These are phyloP conservation scores for Glycine latifolia DNA, from an alignment of 306 rosid genomes.

Conservation along the genomic window DNA sequence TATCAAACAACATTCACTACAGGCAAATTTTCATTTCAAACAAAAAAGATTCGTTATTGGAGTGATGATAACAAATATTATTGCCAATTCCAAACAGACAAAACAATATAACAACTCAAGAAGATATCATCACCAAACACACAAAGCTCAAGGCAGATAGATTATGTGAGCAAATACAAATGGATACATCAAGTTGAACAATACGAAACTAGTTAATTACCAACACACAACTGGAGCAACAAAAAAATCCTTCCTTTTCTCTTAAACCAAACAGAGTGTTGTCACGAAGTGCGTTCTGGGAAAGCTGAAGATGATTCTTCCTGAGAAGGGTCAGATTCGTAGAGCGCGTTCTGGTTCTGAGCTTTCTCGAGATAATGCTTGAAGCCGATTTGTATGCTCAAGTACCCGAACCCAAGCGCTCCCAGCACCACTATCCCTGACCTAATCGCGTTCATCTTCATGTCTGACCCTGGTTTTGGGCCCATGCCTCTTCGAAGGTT, in stretches of 20 bases:
- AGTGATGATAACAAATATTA: conserved; percentile 13
- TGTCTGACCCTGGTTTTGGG: conserved; percentile 46
- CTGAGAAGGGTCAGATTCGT: conserved; percentile 37
- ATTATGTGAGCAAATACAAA: neutral
- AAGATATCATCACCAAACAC: neutral
- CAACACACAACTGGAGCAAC: neutral
- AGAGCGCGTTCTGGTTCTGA: conserved; percentile 50
- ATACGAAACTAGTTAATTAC: neutral
- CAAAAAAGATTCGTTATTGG: neutral
- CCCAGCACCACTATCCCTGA: conserved; percentile 90
- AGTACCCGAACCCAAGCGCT: conserved; percentile 83
- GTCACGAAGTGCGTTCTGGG: neutral
- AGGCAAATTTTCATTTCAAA: neutral
- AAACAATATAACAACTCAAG: neutral
- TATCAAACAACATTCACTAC: neutral
- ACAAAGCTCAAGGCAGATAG: too few relatives aligned
- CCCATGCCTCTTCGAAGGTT: conserved; percentile 40
- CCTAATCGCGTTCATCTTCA: conserved; percentile 77
- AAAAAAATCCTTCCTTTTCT: too few relatives aligned
- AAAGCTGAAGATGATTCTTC: conserved; percentile 19
- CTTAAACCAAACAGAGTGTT: conserved; percentile 5
- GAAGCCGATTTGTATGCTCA: conserved; percentile 75
- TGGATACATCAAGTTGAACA: neutral
- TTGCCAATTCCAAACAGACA: conserved; percentile 4
- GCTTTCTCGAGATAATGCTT: conserved; percentile 83